These are phyloP conservation scores for Gossypium bickii DNA, from an alignment of 345 rosid genomes.

Conservation along the genomic window DNA sequence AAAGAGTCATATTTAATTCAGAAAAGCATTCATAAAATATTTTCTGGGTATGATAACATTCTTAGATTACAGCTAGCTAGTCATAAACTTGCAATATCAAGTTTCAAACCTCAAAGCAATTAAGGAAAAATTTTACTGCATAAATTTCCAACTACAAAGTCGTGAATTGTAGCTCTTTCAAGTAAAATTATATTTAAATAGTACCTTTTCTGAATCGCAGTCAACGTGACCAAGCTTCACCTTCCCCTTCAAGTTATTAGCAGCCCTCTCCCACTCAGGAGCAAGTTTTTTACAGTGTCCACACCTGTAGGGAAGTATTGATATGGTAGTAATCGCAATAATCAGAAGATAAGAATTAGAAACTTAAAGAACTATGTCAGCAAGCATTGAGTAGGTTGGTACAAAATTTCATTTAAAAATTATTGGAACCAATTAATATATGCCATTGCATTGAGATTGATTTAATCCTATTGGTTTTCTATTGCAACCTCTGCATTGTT, in stretches of 20 bases:
- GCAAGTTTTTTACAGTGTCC: conserved; percentile 95
- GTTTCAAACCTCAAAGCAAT: background rate
- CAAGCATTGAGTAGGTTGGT: background rate
- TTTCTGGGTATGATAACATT: background rate
- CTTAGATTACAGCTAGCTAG: background rate
- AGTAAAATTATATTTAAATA: conserved; percentile 1
- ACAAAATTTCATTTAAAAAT: background rate
- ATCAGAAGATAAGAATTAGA: background rate
- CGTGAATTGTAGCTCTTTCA: background rate
- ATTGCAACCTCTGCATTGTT: background rate
- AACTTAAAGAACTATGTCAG: background rate
- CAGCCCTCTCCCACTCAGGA: conserved; percentile 97
- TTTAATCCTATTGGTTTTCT: background rate
- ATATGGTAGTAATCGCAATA: conserved; percentile 6
- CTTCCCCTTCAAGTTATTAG: conserved; percentile 79
- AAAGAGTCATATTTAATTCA: background rate
- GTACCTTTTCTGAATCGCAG: conserved; percentile 83
- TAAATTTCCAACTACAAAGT: background rate
- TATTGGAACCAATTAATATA: background rate
- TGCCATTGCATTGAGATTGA: background rate
- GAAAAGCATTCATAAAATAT: background rate
- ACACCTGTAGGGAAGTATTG: conserved; percentile 53
- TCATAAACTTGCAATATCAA: background rate
- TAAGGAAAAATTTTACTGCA: background rate
- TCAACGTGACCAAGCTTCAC: conserved; percentile 90